These are phyloP conservation scores for Papiliotrema nemorosa DNA, from an alignment of 1,284 basidiomycete genomes.

Conservation along the genomic window DNA sequence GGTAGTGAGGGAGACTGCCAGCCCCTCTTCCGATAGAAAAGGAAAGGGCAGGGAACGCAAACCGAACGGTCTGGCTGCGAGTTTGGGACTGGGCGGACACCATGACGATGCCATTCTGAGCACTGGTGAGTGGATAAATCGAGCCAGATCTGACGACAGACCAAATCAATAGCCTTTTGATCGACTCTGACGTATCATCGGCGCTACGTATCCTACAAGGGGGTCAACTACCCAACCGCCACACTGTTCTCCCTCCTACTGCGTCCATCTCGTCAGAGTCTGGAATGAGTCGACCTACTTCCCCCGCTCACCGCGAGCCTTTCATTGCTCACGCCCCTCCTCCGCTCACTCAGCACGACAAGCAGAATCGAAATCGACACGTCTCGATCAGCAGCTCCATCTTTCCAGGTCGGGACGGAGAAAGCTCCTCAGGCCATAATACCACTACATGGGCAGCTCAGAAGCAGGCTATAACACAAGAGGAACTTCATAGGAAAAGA, in stretches of 20 bases:
- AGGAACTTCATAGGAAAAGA: neutral
- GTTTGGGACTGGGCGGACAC: slow-evolving; percentile 26
- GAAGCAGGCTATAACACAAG: neutral
- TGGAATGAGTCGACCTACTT: slow-evolving; percentile 1
- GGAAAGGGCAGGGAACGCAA: slow-evolving; percentile 21
- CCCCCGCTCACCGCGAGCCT: slow-evolving; percentile 7
- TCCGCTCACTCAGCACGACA: slow-evolving; percentile 8
- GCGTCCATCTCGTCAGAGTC: slow-evolving; percentile 7
- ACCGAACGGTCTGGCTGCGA: slow-evolving; percentile 22
- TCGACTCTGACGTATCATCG: slow-evolving; percentile 35
- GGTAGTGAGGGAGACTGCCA: neutral
- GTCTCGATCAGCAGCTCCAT: slow-evolving; percentile 8
- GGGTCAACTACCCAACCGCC: slow-evolving; percentile 9
- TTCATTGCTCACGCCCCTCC: slow-evolving; percentile 7
- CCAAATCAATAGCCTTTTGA: slow-evolving; percentile 39
- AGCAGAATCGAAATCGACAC: slow-evolving; percentile 5
- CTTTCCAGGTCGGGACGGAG: neutral
- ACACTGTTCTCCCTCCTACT: slow-evolving; percentile 4
- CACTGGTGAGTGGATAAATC: slow-evolving; percentile 18
- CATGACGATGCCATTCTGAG: slow-evolving; percentile 24
- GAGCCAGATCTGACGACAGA: no score
- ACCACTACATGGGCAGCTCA: neutral
- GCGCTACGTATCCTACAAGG: slow-evolving; percentile 32
- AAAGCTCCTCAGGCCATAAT: neutral
- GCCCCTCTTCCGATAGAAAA: neutral